phyloP scores from a whole-genome alignment of 805 yeast species.

The Torulaspora franciscae region DNA sequence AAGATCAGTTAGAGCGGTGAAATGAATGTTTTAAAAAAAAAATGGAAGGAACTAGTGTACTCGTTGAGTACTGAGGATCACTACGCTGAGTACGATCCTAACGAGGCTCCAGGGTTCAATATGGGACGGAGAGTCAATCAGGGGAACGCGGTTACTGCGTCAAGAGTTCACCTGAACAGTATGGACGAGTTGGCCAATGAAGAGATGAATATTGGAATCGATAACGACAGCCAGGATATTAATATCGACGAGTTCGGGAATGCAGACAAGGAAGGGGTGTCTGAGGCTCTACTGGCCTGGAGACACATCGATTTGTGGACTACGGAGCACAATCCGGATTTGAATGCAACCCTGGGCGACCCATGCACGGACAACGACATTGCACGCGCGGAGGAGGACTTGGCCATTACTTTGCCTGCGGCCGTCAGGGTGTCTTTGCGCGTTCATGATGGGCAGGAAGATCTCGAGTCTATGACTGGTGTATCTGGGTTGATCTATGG shows the following conservation, averaged over 20 bases:
- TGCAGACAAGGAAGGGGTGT: constrained; percentile 52
- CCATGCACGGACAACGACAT: constrained; percentile 80
- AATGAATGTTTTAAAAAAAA: constrained; percentile 41
- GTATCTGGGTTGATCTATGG: constrained; percentile 75
- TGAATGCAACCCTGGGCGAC: constrained; percentile 68
- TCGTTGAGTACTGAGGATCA: constrained; percentile 63
- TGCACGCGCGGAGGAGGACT: constrained; percentile 75
- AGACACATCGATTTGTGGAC: constrained; percentile 84
- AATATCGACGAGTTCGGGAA: constrained; percentile 36
- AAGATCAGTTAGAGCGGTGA: neutral
- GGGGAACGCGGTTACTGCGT: constrained; percentile 15
- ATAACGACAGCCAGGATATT: constrained; percentile 36
- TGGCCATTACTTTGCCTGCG: constrained; percentile 67
- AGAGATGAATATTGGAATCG: constrained; percentile 18
- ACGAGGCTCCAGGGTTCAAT: constrained; percentile 34
- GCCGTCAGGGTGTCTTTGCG: constrained; percentile 76
- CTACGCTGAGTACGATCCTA: constrained; percentile 60
- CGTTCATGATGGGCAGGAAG: constrained; percentile 88
- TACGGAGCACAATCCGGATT: constrained; percentile 69
- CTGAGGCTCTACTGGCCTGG: constrained; percentile 79
- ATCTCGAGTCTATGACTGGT: constrained; percentile 65
- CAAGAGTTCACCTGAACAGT: constrained; percentile 18
- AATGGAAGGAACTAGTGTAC: constrained; percentile 55
- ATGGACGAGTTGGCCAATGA: constrained; percentile 15
- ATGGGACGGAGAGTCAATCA: constrained; percentile 26